These are phyloP conservation scores for Naganishia vishniacii DNA, from an alignment of 768 basidiomycete species.

Conservation along the genomic window DNA sequence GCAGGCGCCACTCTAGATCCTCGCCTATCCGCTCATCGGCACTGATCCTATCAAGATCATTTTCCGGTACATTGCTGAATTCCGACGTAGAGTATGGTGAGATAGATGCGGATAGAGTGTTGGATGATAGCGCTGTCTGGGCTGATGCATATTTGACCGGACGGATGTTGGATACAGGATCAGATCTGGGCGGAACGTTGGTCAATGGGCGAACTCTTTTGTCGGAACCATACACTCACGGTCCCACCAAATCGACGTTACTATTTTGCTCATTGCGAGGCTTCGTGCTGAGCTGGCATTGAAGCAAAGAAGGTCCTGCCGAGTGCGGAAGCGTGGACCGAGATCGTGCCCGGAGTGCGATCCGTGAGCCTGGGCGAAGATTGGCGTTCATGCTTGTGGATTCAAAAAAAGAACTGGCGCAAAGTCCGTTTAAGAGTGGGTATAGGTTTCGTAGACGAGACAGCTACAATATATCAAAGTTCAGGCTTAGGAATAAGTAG, in stretches of 20 bases:
- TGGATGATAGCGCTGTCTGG: neutral
- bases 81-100: conserved; percentile 8
- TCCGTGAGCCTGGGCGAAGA: too few species aligned
- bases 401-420: too few species aligned
- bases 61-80: neutral
- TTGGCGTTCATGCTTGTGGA: too few species aligned
- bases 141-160: conserved; percentile 12
- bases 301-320: neutral
- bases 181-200: conserved; percentile 1
- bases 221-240: neutral
- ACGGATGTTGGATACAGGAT: conserved; percentile 21
- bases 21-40: conserved; percentile 14
- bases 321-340: neutral
- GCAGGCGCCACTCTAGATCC: conserved; percentile 18
- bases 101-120: neutral
- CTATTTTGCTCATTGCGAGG: neutral
- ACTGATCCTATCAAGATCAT: neutral
- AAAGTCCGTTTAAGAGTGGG: too few species aligned
- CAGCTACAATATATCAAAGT: too few species aligned
- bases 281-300: neutral
- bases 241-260: conserved; percentile 7
- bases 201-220: too few species aligned
- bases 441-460: too few species aligned
- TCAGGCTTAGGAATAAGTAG: too few species aligned
- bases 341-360: neutral